These are phyloP conservation scores for Colletotrichum costaricense DNA, from an alignment of 2,329 filamentous ascomycete genomes.

Conservation along the genomic window DNA sequence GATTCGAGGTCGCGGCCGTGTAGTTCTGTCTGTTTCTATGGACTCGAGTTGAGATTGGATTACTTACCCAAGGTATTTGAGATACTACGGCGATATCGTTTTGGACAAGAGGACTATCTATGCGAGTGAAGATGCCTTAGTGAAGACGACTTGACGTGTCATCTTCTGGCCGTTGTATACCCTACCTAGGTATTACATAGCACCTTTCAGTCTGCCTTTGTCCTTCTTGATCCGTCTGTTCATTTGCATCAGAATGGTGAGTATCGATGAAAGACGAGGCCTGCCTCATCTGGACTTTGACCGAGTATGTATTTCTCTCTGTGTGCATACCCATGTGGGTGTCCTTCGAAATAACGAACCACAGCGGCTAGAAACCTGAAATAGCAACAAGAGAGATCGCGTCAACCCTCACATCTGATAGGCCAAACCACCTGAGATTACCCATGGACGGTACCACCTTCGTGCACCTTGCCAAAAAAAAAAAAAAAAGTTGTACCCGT, in stretches of 20 bases:
- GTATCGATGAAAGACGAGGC: not conserved
- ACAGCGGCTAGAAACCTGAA: constrained; percentile 20
- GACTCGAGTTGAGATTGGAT: not conserved
- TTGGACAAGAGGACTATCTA: not conserved
- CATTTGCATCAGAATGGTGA: not conserved
- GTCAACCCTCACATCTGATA: constrained; percentile 13
- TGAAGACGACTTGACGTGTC: not conserved
- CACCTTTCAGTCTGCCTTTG: not conserved
- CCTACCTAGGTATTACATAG: not conserved
- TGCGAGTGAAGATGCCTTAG: too few relatives aligned
- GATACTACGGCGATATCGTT: not conserved
- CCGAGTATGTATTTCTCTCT: not conserved
- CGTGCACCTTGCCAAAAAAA: too few relatives aligned
- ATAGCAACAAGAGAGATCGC: constrained; percentile 23
- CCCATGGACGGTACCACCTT: not conserved
- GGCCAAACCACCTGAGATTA: not conserved
- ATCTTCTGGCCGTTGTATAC: not conserved
- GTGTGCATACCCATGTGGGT: not conserved
- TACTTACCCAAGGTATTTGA: too few relatives aligned
- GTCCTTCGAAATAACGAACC: not conserved
- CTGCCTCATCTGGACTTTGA: not conserved
- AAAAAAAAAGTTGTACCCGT: not conserved
- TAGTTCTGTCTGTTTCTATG: not conserved
- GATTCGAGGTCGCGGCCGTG: not conserved
- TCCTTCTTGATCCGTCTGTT: not conserved